Conservation (phyloP, 2,329 filamentous ascomycete genomes). For the Nigrospora osmanthi region DNA sequence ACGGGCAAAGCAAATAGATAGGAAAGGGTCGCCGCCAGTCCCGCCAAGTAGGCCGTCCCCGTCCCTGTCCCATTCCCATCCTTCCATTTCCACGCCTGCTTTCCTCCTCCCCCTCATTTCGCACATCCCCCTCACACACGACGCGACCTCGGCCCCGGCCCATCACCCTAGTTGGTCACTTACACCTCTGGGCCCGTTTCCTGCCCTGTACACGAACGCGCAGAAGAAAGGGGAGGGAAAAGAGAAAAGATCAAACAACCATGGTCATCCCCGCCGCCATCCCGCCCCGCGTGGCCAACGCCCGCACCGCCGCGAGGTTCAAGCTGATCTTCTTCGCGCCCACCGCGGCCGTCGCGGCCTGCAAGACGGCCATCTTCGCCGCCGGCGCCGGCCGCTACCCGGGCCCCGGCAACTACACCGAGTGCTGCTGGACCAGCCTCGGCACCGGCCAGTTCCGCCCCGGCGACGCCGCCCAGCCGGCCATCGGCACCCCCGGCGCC, state of each 20-base stretch:
- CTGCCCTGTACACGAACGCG: no score
- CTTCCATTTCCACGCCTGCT: no score
- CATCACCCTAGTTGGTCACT: no score
- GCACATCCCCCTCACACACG: no score
- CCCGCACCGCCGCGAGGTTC: slow-evolving; percentile 9
- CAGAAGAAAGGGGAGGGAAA: neutral
- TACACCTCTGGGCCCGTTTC: no score
- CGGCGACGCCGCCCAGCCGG: slow-evolving; percentile 50
- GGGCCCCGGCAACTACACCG: slow-evolving; percentile 42
- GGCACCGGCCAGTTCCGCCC: slow-evolving; percentile 62
- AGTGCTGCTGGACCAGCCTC: slow-evolving; percentile 40
- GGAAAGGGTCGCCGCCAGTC: no score
- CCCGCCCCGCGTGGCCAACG: neutral
- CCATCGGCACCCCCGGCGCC: slow-evolving; percentile 49
- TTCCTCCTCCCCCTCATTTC: no score
- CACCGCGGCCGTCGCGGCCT: slow-evolving; percentile 30
- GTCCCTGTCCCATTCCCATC: no score
- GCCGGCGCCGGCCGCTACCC: slow-evolving; percentile 49
- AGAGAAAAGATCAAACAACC: neutral
- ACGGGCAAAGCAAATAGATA: no score
- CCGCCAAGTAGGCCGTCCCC: no score
- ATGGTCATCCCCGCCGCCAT: neutral
- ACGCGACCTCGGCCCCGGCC: no score
- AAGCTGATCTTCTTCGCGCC: slow-evolving; percentile 46
- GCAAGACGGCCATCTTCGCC: slow-evolving; percentile 48